These are phyloP conservation scores for Naganishia sp. DNA, from an alignment of 1,284 basidiomycete species.

Conservation along the genomic window DNA sequence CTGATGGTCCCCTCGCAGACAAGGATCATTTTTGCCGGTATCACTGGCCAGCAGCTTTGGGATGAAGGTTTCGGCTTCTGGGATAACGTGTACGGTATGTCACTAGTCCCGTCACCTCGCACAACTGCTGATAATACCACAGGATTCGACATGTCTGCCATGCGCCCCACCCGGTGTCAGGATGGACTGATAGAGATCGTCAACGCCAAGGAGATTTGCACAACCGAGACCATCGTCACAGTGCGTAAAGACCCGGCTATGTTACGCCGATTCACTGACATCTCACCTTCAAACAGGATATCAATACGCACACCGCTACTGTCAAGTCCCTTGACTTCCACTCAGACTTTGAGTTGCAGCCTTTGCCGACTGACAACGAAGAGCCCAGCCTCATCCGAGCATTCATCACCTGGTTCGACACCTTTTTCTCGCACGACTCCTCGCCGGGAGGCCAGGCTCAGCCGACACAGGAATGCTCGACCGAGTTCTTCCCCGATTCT, in stretches of 20 bases:
- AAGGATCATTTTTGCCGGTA: slow-evolving; percentile 78
- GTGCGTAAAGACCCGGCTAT: slow-evolving; percentile 51
- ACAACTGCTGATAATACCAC: slow-evolving; percentile 14
- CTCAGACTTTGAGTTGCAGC: slow-evolving; percentile 66
- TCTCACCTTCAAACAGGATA: slow-evolving; percentile 58
- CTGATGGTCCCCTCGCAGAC: slow-evolving; percentile 92
- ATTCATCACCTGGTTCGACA: slow-evolving; percentile 91
- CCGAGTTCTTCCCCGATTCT: slow-evolving; percentile 42
- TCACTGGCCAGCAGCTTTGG: slow-evolving; percentile 71
- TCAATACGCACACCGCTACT: slow-evolving; percentile 67
- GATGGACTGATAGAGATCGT: slow-evolving; percentile 83
- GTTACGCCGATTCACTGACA: not conserved
- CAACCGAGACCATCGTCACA: slow-evolving; percentile 68
- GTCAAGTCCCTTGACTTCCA: slow-evolving; percentile 74
- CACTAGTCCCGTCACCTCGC: not conserved
- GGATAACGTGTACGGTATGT: slow-evolving; percentile 82
- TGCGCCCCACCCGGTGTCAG: slow-evolving; percentile 65
- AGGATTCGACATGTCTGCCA: slow-evolving; percentile 83
- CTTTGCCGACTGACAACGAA: slow-evolving; percentile 59
- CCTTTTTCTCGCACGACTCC: slow-evolving; percentile 74
- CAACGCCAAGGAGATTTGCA: slow-evolving; percentile 67
- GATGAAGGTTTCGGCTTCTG: slow-evolving; percentile 85
- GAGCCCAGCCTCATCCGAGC: slow-evolving; percentile 70
- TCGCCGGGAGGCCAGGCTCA: slow-evolving; percentile 39
- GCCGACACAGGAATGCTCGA: slow-evolving; percentile 34